Evolutionary conservation across 495 filamentous ascomycete species (phyloP).

Genomic region (Penicillium riverlandense): DNA sequence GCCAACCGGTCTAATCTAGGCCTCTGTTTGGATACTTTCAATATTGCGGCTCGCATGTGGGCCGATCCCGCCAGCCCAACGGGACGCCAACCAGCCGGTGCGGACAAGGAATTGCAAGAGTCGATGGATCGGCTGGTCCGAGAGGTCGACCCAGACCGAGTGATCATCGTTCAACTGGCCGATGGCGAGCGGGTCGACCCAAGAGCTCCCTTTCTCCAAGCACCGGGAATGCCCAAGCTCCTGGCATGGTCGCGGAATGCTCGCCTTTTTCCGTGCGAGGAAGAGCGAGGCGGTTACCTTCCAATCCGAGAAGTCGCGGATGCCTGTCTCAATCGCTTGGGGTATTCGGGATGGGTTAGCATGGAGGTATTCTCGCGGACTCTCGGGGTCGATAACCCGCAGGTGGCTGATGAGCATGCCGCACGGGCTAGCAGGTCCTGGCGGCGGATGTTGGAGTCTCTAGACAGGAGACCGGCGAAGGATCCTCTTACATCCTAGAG

Average conservation of each 20-base stretch:
- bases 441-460: constrained; percentile 28
- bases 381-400: constrained; percentile 42
- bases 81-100: constrained; percentile 40
- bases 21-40: constrained; percentile 68
- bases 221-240: constrained; percentile 5
- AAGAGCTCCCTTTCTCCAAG: constrained; percentile 8
- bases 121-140: constrained; percentile 49
- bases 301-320: constrained; percentile 48
- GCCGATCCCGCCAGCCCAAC: constrained; percentile 50
- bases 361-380: constrained; percentile 65
- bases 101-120: constrained; percentile 41
- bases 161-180: constrained; percentile 67
- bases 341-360: constrained; percentile 64
- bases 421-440: constrained; percentile 50
- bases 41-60: constrained; percentile 62
- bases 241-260: constrained; percentile 64
- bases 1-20: constrained; percentile 66
- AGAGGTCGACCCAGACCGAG: constrained; percentile 50
- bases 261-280: constrained; percentile 61
- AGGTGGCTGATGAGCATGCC: constrained; percentile 57
- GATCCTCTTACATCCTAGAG: too few species aligned
- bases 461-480: background rate
- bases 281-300: constrained; percentile 57
- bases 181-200: constrained; percentile 55
- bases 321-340: constrained; percentile 47